phyloP scores from a whole-genome alignment of 352 stramenopile species.

The Globisporangium acanthophoron region DNA sequence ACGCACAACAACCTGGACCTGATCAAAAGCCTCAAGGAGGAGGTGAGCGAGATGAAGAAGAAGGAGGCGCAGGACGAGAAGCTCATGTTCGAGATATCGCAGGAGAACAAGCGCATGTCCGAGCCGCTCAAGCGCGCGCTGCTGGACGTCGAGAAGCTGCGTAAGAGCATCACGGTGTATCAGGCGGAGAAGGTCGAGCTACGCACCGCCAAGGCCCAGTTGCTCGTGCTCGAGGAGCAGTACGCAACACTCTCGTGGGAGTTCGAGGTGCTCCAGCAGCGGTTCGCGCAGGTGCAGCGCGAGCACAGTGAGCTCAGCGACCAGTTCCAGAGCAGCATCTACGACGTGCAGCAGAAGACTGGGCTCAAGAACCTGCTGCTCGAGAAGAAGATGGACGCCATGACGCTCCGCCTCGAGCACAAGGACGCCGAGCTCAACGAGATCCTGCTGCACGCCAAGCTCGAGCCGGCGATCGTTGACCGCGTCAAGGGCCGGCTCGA shows the following conservation, averaged over 20 bases:
- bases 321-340: constrained; percentile 86
- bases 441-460: constrained; percentile 86
- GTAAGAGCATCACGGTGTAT: constrained; percentile 64
- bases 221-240: constrained; percentile 88
- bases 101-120: constrained; percentile 94
- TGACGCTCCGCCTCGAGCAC: constrained; percentile 84
- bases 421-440: constrained; percentile 92
- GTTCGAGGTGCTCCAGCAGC: constrained; percentile 90
- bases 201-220: constrained; percentile 50
- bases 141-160: constrained; percentile 63
- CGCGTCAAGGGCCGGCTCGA: constrained; percentile 84
- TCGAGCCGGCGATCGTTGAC: constrained; percentile 81
- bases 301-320: constrained; percentile 90
- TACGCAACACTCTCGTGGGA: constrained; percentile 90
- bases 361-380: constrained; percentile 93
- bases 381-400: constrained; percentile 90
- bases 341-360: constrained; percentile 91
- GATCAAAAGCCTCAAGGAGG: constrained; percentile 95
- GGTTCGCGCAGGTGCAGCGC: constrained; percentile 70
- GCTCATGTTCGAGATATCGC: constrained; percentile 92
- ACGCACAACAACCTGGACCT: constrained; percentile 96
- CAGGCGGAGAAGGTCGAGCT: constrained; percentile 69
- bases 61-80: constrained; percentile 93
- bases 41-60: constrained; percentile 92
- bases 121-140: constrained; percentile 90